phyloP scores from a whole-genome alignment of 495 filamentous ascomycete genomes.

The Xylaria curta region DNA sequence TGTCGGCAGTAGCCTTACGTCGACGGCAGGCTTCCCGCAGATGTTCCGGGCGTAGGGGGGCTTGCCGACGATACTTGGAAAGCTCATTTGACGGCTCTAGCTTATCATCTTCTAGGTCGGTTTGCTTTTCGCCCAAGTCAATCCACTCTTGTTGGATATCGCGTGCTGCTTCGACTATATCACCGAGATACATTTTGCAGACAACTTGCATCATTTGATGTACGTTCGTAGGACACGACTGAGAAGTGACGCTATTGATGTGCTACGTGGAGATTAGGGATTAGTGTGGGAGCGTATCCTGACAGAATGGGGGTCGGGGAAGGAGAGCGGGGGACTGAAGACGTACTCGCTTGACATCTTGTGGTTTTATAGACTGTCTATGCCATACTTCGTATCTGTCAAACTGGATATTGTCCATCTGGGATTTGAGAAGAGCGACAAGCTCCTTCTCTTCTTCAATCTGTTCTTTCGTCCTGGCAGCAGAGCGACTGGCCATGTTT shows the following conservation, averaged over 20 bases:
- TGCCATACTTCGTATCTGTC: slow-evolving; percentile 77
- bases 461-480: slow-evolving; percentile 67
- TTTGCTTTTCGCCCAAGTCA: slow-evolving; percentile 59
- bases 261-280: slow-evolving; percentile 56
- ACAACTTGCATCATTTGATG: slow-evolving; percentile 81
- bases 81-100: slow-evolving; percentile 36
- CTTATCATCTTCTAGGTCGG: slow-evolving; percentile 45
- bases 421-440: slow-evolving; percentile 67
- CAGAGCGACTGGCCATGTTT: slow-evolving; percentile 58
- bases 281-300: neutral
- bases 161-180: slow-evolving; percentile 80
- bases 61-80: slow-evolving; percentile 55
- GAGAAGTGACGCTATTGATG: slow-evolving; percentile 86
- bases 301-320: neutral
- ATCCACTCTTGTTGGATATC: slow-evolving; percentile 82
- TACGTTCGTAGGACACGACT: slow-evolving; percentile 80
- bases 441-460: slow-evolving; percentile 70
- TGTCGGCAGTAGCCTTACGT: slow-evolving; percentile 69
- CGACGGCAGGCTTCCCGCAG: slow-evolving; percentile 79
- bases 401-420: slow-evolving; percentile 71
- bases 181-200: slow-evolving; percentile 83
- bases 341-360: slow-evolving; percentile 59
- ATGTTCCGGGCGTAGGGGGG: slow-evolving; percentile 81
- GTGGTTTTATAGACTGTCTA: slow-evolving; percentile 65
- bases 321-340: neutral